A percentile compares a stretch with the other conserved stretches of the same genome.
phyloP scores from a whole-genome alignment of 495 filamentous ascomycete species.

The Hypoxylon perforatum region DNA sequence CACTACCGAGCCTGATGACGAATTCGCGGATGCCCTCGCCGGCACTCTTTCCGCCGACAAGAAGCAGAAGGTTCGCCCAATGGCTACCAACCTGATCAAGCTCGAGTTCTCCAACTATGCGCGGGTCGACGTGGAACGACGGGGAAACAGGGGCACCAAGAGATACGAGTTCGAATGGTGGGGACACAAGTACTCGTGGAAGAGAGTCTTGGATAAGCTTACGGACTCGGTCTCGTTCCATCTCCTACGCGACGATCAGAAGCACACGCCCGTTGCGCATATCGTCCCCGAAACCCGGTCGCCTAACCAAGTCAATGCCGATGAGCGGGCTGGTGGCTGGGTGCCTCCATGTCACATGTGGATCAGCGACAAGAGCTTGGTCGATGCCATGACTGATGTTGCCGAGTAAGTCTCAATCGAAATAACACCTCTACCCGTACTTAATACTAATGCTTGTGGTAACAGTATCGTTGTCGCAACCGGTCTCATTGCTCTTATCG shows the following conservation, averaged over 20 bases:
- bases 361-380: conserved; percentile 78
- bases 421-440: conserved; percentile 1
- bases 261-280: conserved; percentile 75
- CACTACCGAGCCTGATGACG: conserved; percentile 60
- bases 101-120: conserved; percentile 98
- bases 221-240: conserved; percentile 76
- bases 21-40: conserved; percentile 54
- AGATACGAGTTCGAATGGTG: conserved; percentile 94
- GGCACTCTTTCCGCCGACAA: conserved; percentile 48
- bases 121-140: conserved; percentile 82
- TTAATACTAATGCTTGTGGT: conserved; percentile 30
- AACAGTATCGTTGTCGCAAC: conserved; percentile 87
- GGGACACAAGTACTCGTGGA: conserved; percentile 88
- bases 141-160: conserved; percentile 75
- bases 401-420: conserved; percentile 81
- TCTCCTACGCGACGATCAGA: conserved; percentile 73
- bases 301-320: conserved; percentile 73
- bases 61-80: conserved; percentile 54
- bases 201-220: conserved; percentile 71
- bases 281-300: conserved; percentile 85
- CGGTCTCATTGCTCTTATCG: conserved; percentile 88
- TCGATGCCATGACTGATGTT: conserved; percentile 78
- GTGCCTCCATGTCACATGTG: conserved; percentile 89
- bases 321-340: conserved; percentile 86
- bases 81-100: conserved; percentile 77